Evolutionary conservation across 805 yeast species (phyloP).

Genomic region (Saturnispora serradocipensis): DNA sequence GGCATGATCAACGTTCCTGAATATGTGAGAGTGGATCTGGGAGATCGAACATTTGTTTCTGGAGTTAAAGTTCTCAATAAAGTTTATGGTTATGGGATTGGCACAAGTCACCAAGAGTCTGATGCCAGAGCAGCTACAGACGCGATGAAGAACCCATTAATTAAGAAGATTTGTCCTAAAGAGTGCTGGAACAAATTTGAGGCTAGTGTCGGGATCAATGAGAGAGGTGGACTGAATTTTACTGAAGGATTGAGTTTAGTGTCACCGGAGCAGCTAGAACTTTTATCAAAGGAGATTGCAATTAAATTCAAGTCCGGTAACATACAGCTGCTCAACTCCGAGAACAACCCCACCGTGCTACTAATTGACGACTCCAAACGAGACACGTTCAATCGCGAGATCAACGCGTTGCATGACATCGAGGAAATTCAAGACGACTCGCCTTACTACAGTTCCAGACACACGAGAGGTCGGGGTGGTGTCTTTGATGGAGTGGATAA

Average conservation of each 20-base stretch:
- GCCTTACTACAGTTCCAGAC: slow-evolving; percentile 3
- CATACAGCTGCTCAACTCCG: slow-evolving; percentile 9
- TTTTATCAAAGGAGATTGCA: slow-evolving; percentile 7
- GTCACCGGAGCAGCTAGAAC: slow-evolving; percentile 1
- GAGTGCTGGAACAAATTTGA: slow-evolving; percentile 12
- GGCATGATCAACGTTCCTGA: slow-evolving; percentile 46
- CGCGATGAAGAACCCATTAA: slow-evolving; percentile 31
- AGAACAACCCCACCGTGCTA: slow-evolving; percentile 8
- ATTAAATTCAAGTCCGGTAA: slow-evolving; percentile 8
- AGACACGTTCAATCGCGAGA: background rate
- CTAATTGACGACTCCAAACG: slow-evolving; percentile 8
- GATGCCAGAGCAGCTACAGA: slow-evolving; percentile 76
- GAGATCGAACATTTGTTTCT: slow-evolving; percentile 25
- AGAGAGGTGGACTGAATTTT: slow-evolving; percentile 12
- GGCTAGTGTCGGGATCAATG: slow-evolving; percentile 9
- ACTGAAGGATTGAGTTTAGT: slow-evolving; percentile 4
- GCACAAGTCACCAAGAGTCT: slow-evolving; percentile 62
- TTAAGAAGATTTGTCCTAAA: slow-evolving; percentile 9
- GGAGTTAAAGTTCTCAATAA: slow-evolving; percentile 56
- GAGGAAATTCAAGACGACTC: background rate
- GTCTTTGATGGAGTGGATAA: slow-evolving; percentile 9
- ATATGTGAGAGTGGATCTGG: slow-evolving; percentile 30
- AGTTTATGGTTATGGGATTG: slow-evolving; percentile 63
- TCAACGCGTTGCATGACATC: slow-evolving; percentile 2
- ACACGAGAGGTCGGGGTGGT: slow-evolving; percentile 15